Evolutionary conservation across 1,139 yeast genomes (phyloP), one percentile per base, ranked within the genome.

Genomic region (Groenewaldozyma sp.): DNA sequence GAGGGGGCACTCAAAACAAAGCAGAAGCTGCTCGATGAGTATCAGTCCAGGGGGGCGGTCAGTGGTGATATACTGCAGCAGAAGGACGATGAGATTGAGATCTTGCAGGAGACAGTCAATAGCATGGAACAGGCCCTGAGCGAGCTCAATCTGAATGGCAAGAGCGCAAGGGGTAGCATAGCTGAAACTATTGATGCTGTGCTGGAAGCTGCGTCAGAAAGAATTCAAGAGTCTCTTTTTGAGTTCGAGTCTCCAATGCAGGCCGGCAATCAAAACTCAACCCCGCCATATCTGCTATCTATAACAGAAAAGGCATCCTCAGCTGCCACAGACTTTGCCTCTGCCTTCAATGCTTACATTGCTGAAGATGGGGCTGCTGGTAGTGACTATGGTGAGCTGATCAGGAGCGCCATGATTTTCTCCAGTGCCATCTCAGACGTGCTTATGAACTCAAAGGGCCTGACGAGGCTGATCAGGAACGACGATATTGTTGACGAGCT

Each of bases 161-260:
- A 67, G 37, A 53, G 67, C 39, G 70, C 66, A 34, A n/a, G n/a
- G n/a, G n/a, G n/a, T n/a, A 78, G 76, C 47, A 58, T 76, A 37
- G 14, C 36, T 18, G 64, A 61, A 3, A 71, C 86, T 44, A 71
- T 87, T 46, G 95, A 87, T 59, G 75, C 88, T 7, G 73, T 84
- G 42, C 67, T 87, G 48, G 69, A 67, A 28, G 74, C 83, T 49
- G 86, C 83, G 37, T 74, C 82, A 26, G 78, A 76, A 46, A 69
- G 87, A 39, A 70, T 84, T 38, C 93, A 84, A 59, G 87, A 82
- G 47, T 66, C 84, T 0, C 67, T 81, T 37, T 81, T 74, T 53
- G 88, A 80, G 52, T 67, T 84, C 45, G 78, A 76, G 40, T 79
- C 91, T 3, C 82, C 93, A 18, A 73, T 82, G 73, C 91, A 82